Evolutionary conservation across 2,329 filamentous ascomycete species (phyloP), one percentile per base, ranked within the genome.

Genomic region (Fusarium coffeatum): DNA sequence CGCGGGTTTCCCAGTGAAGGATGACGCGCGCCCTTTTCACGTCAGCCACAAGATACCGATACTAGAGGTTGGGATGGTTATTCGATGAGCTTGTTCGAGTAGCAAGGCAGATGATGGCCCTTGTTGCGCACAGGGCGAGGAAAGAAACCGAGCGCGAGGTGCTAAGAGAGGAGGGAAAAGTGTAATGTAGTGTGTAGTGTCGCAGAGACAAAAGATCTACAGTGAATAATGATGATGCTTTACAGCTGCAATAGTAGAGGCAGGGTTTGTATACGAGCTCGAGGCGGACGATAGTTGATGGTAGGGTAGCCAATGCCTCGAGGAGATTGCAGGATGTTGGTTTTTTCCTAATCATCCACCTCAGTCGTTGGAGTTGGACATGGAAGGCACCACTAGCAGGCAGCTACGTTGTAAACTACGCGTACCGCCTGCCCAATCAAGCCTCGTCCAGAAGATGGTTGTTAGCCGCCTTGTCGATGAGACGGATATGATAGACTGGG

Each of bases 251-350:
- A 51, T 37, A 34, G 6, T 22, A n/a, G 23, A 46, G 22, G 54
- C 60, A 51, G 54, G 61, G 61, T 47, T 40, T 49, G 12, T 16
- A 70, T 70, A 61, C 62, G 63, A 66, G 50, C 43, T 34, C 22
- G 12, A 66, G 60, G 66, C 66, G 56, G 46, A 50, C 56, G 41
- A 45, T 57, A 34, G 28, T 42, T 34, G 43, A 53, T 32, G 56
- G 48, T 47, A 25, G 28, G 46, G 41, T 16, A 62, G 47, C 55
- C 48, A 66, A 64, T 55, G 28, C 43, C 55, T n/a, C 42, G 51
- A 64, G 57, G 69, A 73, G 57, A 74, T 74, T 74, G 58, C 71
- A 74, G 71, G 72, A 74, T 60, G 40, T 48, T 61, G 47, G 59
- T 48, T 61, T 45, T 68, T 51, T 58, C 45, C 63, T 46, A 25